Evolutionary conservation across 371 early-diverging fungal genomes (phyloP).

Genomic region (Mortierella sp.): DNA sequence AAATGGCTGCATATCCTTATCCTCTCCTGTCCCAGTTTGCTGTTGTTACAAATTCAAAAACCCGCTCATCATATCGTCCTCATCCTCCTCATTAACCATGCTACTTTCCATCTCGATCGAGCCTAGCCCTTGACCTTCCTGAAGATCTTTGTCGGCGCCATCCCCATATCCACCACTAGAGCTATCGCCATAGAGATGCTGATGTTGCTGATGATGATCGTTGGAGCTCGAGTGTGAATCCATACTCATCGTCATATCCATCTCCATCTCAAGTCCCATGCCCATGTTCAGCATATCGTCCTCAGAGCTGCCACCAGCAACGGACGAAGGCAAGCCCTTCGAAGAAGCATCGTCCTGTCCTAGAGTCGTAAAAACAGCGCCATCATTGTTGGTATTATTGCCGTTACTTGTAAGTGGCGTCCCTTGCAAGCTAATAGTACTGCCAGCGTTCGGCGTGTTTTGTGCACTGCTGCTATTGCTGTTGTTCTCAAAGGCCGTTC

Average conservation of each 20-base stretch:
- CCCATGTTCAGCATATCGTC: slow-evolving; percentile 44
- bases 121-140: slow-evolving; percentile 23
- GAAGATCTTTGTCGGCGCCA: slow-evolving; percentile 3
- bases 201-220: slow-evolving; percentile 5
- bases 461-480: slow-evolving; percentile 11
- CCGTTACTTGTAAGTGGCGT: too few relatives aligned
- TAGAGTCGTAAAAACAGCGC: not conserved
- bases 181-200: slow-evolving; percentile 1
- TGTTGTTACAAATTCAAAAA: slow-evolving; percentile 53
- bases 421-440: not conserved
- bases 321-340: slow-evolving; percentile 4
- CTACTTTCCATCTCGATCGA: slow-evolving; percentile 39
- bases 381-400: slow-evolving; percentile 7
- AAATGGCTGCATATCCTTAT: too few relatives aligned
- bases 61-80: slow-evolving; percentile 53
- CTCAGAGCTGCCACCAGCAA: not conserved
- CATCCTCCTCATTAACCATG: slow-evolving; percentile 36
- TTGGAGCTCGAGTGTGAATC: slow-evolving; percentile 1
- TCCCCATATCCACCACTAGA: slow-evolving; percentile 11
- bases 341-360: not conserved
- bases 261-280: slow-evolving; percentile 36
- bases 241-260: slow-evolving; percentile 27
- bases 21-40: too few relatives aligned
- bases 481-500: not conserved
- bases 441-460: slow-evolving; percentile 9